Percentiles rank a stretch among this genome's conserved stretches.
Conservation (phyloP, 208 protist species). For the Leptomonas pyrrhocoris region DNA sequence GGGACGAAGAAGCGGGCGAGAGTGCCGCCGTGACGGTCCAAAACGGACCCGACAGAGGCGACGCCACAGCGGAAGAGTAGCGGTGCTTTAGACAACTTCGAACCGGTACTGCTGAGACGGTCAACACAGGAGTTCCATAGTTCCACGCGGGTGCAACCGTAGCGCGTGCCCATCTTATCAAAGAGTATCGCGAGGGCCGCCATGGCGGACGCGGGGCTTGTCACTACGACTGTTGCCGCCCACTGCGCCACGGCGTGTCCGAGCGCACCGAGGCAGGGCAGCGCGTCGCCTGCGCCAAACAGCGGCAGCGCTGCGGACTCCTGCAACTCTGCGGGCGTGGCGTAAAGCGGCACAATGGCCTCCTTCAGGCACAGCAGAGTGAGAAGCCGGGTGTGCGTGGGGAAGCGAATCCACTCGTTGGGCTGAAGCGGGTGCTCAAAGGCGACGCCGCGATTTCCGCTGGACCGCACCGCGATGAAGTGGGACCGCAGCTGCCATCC, state of each 20-base stretch:
- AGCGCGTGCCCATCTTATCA: conserved; percentile 38
- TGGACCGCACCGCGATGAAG: conserved; percentile 42
- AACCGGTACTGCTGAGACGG: not conserved
- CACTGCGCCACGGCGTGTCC: conserved; percentile 52
- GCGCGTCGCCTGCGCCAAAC: conserved; percentile 44
- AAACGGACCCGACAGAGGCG: conserved; percentile 5
- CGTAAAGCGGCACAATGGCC: conserved; percentile 65
- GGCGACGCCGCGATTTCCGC: conserved; percentile 45
- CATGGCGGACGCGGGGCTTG: conserved; percentile 40
- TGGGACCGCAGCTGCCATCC: conserved; percentile 50
- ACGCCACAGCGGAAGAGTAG: conserved; percentile 34
- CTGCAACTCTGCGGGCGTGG: conserved; percentile 35
- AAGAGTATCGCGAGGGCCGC: conserved; percentile 60
- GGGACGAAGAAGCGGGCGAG: conserved; percentile 48
- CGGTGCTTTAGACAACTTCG: not conserved
- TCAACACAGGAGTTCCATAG: conserved; percentile 25
- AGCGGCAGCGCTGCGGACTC: conserved; percentile 51
- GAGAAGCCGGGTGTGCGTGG: conserved; percentile 51
- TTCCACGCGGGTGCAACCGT: conserved; percentile 34
- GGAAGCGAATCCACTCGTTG: conserved; percentile 64
- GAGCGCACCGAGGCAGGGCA: conserved; percentile 49
- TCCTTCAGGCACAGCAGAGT: conserved; percentile 61
- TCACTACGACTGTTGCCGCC: conserved; percentile 54
- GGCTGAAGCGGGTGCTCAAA: conserved; percentile 58
- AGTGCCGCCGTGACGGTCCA: conserved; percentile 25